These are phyloP conservation scores for Rhytidhysteron rufulum DNA, from an alignment of 2,329 filamentous ascomycete species.

Conservation along the genomic window DNA sequence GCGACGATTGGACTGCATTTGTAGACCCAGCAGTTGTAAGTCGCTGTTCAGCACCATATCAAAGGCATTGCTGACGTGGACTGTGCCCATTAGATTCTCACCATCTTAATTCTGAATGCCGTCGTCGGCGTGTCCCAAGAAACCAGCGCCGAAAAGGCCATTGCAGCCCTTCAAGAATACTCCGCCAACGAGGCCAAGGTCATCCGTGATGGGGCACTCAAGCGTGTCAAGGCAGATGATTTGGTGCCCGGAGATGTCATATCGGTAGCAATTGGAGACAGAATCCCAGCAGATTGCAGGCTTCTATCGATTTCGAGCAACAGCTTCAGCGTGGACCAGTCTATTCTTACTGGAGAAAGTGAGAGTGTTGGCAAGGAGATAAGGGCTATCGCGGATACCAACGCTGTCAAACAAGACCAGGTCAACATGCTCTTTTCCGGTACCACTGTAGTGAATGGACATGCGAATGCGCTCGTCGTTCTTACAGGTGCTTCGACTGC, in stretches of 20 bases:
- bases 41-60: conserved; percentile 18
- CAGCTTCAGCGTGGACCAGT: conserved; percentile 94
- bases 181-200: conserved; percentile 97
- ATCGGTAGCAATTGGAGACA: conserved; percentile 82
- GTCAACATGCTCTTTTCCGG: conserved; percentile 98
- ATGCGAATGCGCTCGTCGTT: conserved; percentile 86
- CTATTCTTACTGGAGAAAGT: conserved; percentile 94
- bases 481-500: conserved; percentile 86
- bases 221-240: conserved; percentile 90
- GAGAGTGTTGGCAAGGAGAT: conserved; percentile 91
- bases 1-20: conserved; percentile 93
- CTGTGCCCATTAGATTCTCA: conserved; percentile 68
- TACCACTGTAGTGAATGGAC: conserved; percentile 92
- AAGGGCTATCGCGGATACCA: conserved; percentile 64
- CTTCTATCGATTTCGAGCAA: conserved; percentile 90
- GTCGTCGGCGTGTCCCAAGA: conserved; percentile 98
- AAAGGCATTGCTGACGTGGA: conserved; percentile 12
- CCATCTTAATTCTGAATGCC: conserved; percentile 92
- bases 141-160: conserved; percentile 97
- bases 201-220: conserved; percentile 75
- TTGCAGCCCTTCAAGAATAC: conserved; percentile 96
- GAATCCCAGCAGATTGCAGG: conserved; percentile 92
- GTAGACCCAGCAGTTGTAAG: conserved; percentile 92
- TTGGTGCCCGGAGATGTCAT: conserved; percentile 93
- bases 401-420: conserved; percentile 96